These are phyloP conservation scores for Dioszegia hungarica DNA, from an alignment of 768 basidiomycete species.

Conservation along the genomic window DNA sequence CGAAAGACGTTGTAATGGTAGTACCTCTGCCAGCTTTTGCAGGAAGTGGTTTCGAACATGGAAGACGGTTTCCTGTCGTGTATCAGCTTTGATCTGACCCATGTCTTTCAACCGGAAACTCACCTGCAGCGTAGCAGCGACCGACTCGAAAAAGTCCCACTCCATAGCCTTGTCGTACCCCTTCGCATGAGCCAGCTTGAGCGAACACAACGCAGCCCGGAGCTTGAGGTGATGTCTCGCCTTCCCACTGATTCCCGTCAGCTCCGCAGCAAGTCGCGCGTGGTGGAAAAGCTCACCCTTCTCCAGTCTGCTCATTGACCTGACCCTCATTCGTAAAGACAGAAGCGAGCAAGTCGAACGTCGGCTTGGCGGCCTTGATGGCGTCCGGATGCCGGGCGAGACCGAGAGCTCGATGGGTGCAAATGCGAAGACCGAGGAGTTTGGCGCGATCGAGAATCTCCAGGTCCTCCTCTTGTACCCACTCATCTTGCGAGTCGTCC, in stretches of 20 bases:
- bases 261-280: not conserved
- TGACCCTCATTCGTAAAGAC: constrained; percentile 63
- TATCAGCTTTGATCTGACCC: not conserved
- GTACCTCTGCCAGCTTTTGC: constrained; percentile 63
- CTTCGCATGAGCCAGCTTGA: constrained; percentile 62
- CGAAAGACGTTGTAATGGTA: constrained; percentile 63
- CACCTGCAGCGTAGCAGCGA: constrained; percentile 76
- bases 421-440: constrained; percentile 70
- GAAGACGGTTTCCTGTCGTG: constrained; percentile 72
- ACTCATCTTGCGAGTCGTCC: constrained; percentile 55
- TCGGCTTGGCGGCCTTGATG: constrained; percentile 65
- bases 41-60: constrained; percentile 77
- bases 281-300: constrained; percentile 54
- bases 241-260: constrained; percentile 45
- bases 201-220: constrained; percentile 71
- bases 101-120: constrained; percentile 16
- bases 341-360: constrained; percentile 67
- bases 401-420: constrained; percentile 71
- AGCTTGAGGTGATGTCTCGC: constrained; percentile 74
- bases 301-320: constrained; percentile 56
- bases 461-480: constrained; percentile 67
- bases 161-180: constrained; percentile 58
- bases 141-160: constrained; percentile 59
- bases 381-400: constrained; percentile 56
- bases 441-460: constrained; percentile 62